Evolutionary conservation across 2,329 filamentous ascomycete species (phyloP), one percentile per base, ranked within the genome.

Genomic region (Xylaria sp.): DNA sequence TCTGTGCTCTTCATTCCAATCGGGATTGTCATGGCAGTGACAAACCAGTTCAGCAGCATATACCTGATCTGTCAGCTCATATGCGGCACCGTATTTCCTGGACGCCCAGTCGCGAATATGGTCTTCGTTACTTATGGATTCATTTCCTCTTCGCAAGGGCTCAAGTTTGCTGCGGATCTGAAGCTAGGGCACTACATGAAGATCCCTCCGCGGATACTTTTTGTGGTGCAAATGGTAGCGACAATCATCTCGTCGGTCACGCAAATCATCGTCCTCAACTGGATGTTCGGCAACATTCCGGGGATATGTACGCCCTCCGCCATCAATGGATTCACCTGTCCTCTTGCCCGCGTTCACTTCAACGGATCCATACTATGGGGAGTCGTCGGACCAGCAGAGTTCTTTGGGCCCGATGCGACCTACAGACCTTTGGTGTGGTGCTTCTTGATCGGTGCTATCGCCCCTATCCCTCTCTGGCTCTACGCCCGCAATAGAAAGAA

Each of bases 91-190:
- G 80, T 91, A 13, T 95, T 95, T 71, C 91, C 91, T 0, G 91
- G 91, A 34, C 87, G 89, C 1, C 91, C 91, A 1, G 90, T 95
- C 9, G 91, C 91, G 54, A 94, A 95, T 73, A 95, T 95, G 91
- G 90, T 95, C 42, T 96, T 95, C 68, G 90, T 93, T 52, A 94
- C 90, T 0, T 96, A 94, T 71, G 91, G 90, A 63, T 95, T 94
- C 74, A 94, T 94, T 70, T 92, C 89, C 3, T 92, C 89, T 0
- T 89, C 90, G 0, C 91, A 96, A 75, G 91, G 91, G 34, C 88
- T 95, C 72, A 94, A 95, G 71, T 96, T 95, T 71, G 88, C 90
- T 1, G 87, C 89, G 1, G 91, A 96, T 72, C 80, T 96, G 54
- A 96, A 96, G 74, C 82, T 96, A 0, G 91, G 89, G 10, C 89